Evolutionary conservation across 1,139 yeast species (phyloP).

Genomic region (Saccharomyces uvarum): DNA sequence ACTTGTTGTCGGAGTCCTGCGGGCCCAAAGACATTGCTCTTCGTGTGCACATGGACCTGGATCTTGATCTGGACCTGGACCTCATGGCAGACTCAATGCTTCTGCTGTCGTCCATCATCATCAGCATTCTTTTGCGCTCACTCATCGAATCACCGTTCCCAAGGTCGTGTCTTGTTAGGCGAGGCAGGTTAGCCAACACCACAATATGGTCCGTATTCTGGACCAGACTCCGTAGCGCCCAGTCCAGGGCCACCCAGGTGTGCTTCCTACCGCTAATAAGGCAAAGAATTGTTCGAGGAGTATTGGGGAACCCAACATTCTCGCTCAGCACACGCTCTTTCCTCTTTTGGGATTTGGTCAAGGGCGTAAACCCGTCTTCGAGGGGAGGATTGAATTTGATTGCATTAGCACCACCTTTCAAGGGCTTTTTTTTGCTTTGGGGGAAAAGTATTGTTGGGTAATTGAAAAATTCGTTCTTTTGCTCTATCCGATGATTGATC

Average conservation of each 20-base stretch:
- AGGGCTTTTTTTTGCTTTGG: constrained; percentile 2
- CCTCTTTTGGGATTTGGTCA: constrained; percentile 20
- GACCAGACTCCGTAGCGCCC: constrained; percentile 46
- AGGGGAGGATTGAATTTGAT: constrained; percentile 3
- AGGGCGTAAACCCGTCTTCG: constrained; percentile 15
- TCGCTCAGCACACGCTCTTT: constrained; percentile 18
- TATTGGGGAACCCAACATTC: constrained; percentile 20
- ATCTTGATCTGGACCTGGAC: constrained; percentile 15
- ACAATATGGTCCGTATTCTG: constrained; percentile 60
- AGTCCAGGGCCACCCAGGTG: constrained; percentile 76
- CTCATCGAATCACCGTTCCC: neutral
- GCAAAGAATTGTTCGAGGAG: constrained; percentile 51
- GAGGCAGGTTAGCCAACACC: constrained; percentile 41
- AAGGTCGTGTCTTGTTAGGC: constrained; percentile 4
- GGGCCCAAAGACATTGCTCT: constrained; percentile 29
- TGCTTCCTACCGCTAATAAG: constrained; percentile 64
- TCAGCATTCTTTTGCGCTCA: neutral
- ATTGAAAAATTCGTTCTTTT: constrained; percentile 13
- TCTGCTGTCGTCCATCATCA: constrained; percentile 1
- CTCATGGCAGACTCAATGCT: constrained; percentile 4
- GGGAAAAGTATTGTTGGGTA: constrained; percentile 21
- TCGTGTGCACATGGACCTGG: constrained; percentile 20
- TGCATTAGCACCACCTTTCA: neutral
- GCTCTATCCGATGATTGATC: constrained; percentile 14
- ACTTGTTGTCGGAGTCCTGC: constrained; percentile 24